phyloP scores from a whole-genome alignment of 345 rosid species.

The Nephelium lappaceum region DNA sequence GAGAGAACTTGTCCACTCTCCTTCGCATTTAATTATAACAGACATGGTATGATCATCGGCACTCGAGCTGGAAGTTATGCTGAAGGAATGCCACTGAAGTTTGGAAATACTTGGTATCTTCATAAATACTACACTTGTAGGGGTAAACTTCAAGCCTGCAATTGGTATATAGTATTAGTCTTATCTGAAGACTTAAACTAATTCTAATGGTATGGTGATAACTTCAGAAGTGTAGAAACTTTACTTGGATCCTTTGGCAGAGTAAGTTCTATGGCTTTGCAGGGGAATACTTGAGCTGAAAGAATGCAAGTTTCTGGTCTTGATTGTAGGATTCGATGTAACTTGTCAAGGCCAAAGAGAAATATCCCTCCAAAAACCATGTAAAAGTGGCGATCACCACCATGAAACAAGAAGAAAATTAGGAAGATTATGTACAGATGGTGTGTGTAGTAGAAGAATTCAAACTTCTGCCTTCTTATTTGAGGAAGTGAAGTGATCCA shows the following conservation, averaged over 20 bases:
- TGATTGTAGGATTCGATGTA: constrained; percentile 69
- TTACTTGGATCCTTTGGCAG: constrained; percentile 77
- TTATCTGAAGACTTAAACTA: background rate
- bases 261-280: constrained; percentile 61
- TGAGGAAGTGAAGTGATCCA: constrained; percentile 89
- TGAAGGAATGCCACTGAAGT: constrained; percentile 88
- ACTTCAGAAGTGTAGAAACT: background rate
- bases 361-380: constrained; percentile 70
- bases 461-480: constrained; percentile 72
- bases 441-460: constrained; percentile 76
- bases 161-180: constrained; percentile 2
- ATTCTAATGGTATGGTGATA: background rate
- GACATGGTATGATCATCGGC: constrained; percentile 55
- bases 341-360: constrained; percentile 76
- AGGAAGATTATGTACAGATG: constrained; percentile 73
- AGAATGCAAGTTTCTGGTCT: constrained; percentile 54
- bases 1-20: constrained; percentile 67
- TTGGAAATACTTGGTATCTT: constrained; percentile 67
- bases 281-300: constrained; percentile 59
- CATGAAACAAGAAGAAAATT: constrained; percentile 76
- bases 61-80: constrained; percentile 69
- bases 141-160: constrained; percentile 68
- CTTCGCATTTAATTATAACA: constrained; percentile 62
- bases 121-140: constrained; percentile 64
- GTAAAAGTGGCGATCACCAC: constrained; percentile 86